Evolutionary conservation across 495 filamentous ascomycete genomes (phyloP), one percentile per base, ranked within the genome.

Genomic region (Penicillium flavigenum): DNA sequence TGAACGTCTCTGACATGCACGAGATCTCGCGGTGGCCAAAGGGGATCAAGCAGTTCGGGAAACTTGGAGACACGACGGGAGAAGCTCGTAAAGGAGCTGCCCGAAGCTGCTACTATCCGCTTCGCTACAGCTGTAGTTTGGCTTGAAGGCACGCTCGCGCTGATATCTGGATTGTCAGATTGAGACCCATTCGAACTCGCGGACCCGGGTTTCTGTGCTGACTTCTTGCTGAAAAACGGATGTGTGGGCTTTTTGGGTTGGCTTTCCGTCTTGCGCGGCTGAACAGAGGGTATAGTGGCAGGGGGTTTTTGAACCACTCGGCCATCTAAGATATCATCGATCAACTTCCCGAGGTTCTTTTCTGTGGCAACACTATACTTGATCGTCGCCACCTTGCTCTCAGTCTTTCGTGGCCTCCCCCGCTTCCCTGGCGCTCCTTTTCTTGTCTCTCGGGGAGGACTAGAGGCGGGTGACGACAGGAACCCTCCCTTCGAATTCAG

Each of bases 221-320:
- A 8, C n/a, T 73, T 76, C 41, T 78, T 78, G 48, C 79, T 51
- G 64, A 96, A 96, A 64, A 96, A 96, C 0, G 92, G 92, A 73
- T 96, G 92, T 0, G 88, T 87, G 3, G 81, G 57, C 64, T 89
- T 95, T 22, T 71, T 51, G 31, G 82, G 71, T 31, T 69, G 22
- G 16, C 24, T 71, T 14, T 53, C 57, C 26, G 72, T 63, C n/a
- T 36, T 54, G 38, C 53, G 57, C 8, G 63, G 29, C 38, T 61
- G 44, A 14, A 60, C 26, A 27, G 54, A 16, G 22, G 53, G 43
- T 19, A 26, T 42, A 16, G 43, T 22, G 24, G 50, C 27, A 24
- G 47, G 27, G 16, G 46, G 14, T 11, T 56, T 57, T 29, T 51
- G 56, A 47, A 31, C 51, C 39, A 47, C 50, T 36, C 46, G 58